phyloP scores from a whole-genome alignment of 805 yeast genomes.

The Candida arabinofermentans region DNA sequence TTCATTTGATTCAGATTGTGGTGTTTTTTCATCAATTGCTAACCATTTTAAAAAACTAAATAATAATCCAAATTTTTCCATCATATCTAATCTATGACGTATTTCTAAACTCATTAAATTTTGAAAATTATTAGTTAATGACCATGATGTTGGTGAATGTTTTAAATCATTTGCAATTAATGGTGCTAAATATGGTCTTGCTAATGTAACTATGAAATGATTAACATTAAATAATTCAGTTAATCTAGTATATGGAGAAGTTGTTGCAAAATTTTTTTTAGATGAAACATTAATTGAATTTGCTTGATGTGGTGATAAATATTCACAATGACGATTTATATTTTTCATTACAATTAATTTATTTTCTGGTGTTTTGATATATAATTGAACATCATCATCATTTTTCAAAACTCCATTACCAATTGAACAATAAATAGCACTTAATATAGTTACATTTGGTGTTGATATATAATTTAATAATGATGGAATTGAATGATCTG shows the following conservation, averaged over 20 bases:
- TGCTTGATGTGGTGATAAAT: slow-evolving; percentile 40
- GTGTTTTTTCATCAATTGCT: slow-evolving; percentile 84
- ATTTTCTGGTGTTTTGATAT: slow-evolving; percentile 52
- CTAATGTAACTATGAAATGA: slow-evolving; percentile 85
- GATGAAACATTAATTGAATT: slow-evolving; percentile 24
- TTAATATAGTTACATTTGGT: slow-evolving; percentile 85
- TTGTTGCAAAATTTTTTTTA: slow-evolving; percentile 24
- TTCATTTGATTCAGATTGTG: slow-evolving; percentile 69
- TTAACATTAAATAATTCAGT: slow-evolving; percentile 94
- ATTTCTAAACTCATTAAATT: slow-evolving; percentile 70
- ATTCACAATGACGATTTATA: slow-evolving; percentile 33
- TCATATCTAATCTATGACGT: slow-evolving; percentile 75
- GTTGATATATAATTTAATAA: slow-evolving; percentile 86
- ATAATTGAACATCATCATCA: slow-evolving; percentile 52
- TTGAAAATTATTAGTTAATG: slow-evolving; percentile 32
- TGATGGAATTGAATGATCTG: slow-evolving; percentile 63
- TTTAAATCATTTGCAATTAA: slow-evolving; percentile 77
- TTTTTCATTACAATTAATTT: slow-evolving; percentile 38
- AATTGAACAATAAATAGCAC: slow-evolving; percentile 84
- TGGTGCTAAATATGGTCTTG: slow-evolving; percentile 93
- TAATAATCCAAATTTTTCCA: slow-evolving; percentile 74
- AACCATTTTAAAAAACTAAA: slow-evolving; percentile 67
- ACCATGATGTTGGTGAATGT: slow-evolving; percentile 45
- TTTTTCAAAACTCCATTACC: slow-evolving; percentile 68
- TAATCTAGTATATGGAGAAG: slow-evolving; percentile 77